Evolutionary conservation across 148 eudicot species (phyloP), one percentile per base, ranked within the genome.

Genomic region (Rheum nobile): DNA sequence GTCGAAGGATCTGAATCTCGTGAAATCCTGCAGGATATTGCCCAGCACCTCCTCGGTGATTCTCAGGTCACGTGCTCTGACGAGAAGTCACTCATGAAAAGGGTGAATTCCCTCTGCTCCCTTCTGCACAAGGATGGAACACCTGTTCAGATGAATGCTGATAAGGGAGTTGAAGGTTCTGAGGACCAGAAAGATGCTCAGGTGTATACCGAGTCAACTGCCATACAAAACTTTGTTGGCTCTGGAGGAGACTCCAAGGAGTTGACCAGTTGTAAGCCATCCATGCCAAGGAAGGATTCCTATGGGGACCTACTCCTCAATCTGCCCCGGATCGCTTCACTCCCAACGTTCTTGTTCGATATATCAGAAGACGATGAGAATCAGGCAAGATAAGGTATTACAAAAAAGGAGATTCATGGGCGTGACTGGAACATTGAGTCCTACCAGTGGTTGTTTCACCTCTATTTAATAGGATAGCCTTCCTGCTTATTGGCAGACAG

Each of bases 311-410:
- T 95, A 42, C 87, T 91, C 14, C 85, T 65, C 55, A 84, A 78
- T 75, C 87, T 95, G 50, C 99, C 96, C 19, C 82, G 94, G 71
- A 91, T 90, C 71, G 83, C 93, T 50, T 95, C 99, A 4, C 82
- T 95, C 43, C 89, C 93, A 0, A 88, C 85, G 69, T 86, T 95
- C 75, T 80, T 92, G 80, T 86, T 83, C 54, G 86, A 86, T 78
- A 89, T 91, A 28, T 83, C 89, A 4, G 97, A 95, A 88, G 90
- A 85, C 75, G 89, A 73, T 14, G 90, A 85, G 41, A 80, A 79
- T 80, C 85, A 82, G 75, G 71, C 82, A 13, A 55, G 82, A 16
- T 82, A 72, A 72, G 38, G 79, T 73, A 29, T 61, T 61, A 3
- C 17, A 12, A 31, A 28, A 34, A 16, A 34, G 6, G 22, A 65